These are phyloP conservation scores for Claviceps sp. DNA, from an alignment of 2,329 filamentous ascomycete species.

Conservation along the genomic window DNA sequence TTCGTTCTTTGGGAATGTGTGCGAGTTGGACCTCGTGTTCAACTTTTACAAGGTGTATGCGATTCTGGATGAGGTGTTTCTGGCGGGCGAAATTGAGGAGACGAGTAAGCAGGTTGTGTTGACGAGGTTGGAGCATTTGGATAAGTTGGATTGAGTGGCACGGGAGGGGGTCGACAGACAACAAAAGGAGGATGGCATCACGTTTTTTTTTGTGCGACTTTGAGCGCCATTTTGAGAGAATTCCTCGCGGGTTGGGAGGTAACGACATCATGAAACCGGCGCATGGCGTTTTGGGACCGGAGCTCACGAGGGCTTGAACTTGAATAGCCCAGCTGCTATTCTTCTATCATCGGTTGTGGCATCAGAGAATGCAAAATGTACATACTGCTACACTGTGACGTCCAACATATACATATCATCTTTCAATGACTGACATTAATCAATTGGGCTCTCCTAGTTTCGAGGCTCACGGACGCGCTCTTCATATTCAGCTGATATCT, in stretches of 20 bases:
- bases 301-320: neutral
- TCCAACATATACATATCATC: neutral
- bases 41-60: slow-evolving; percentile 87
- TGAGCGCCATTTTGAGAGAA: neutral
- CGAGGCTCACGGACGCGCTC: neutral
- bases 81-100: slow-evolving; percentile 96
- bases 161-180: neutral
- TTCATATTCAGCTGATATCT: neutral
- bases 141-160: slow-evolving; percentile 67
- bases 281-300: neutral
- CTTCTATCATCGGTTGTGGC: neutral
- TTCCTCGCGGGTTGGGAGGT: neutral
- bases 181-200: neutral
- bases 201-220: neutral
- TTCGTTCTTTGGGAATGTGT: slow-evolving; percentile 97
- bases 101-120: slow-evolving; percentile 97
- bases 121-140: slow-evolving; percentile 84
- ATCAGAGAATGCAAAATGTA: neutral
- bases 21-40: slow-evolving; percentile 84
- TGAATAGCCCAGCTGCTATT: neutral
- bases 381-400: neutral
- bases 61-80: slow-evolving; percentile 94
- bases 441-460: neutral
- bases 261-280: neutral
- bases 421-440: neutral